Conservation (phyloP, 495 filamentous ascomycete genomes). For the Penicillium herquei region DNA sequence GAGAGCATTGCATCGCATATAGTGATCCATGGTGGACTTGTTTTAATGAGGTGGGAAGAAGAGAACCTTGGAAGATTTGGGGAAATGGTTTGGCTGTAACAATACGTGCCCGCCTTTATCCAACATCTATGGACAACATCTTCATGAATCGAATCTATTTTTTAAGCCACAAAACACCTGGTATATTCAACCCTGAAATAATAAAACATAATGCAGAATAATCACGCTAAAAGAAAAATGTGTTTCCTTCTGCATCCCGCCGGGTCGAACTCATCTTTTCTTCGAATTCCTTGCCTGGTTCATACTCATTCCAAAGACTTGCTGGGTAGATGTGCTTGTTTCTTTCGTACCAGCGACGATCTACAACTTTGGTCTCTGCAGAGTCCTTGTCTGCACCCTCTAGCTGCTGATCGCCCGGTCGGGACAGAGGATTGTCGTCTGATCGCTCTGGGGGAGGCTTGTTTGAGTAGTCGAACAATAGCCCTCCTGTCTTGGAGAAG, state of each 20-base stretch:
- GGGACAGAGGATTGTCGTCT: slow-evolving; percentile 46
- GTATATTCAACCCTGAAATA: slow-evolving; percentile 4
- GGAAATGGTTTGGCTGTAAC: slow-evolving; percentile 12
- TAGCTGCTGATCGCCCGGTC: slow-evolving; percentile 49
- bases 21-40: slow-evolving; percentile 60
- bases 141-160: slow-evolving; percentile 15
- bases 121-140: background rate
- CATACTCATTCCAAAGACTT: slow-evolving; percentile 93
- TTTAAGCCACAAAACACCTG: slow-evolving; percentile 9
- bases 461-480: slow-evolving; percentile 77
- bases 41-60: slow-evolving; percentile 4
- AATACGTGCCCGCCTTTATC: too few species aligned
- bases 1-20: slow-evolving; percentile 76
- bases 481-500: slow-evolving; percentile 49
- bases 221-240: slow-evolving; percentile 78
- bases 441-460: slow-evolving; percentile 41
- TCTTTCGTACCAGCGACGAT: slow-evolving; percentile 91
- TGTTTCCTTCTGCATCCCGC: slow-evolving; percentile 82
- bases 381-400: slow-evolving; percentile 82
- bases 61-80: background rate
- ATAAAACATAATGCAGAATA: slow-evolving; percentile 4
- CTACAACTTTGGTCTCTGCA: slow-evolving; percentile 88
- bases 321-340: slow-evolving; percentile 99
- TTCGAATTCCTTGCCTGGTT: slow-evolving; percentile 81
- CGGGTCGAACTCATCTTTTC: slow-evolving; percentile 61